These are phyloP conservation scores for Lycium barbarum DNA, from an alignment of 257 asterid genomes.

Conservation along the genomic window DNA sequence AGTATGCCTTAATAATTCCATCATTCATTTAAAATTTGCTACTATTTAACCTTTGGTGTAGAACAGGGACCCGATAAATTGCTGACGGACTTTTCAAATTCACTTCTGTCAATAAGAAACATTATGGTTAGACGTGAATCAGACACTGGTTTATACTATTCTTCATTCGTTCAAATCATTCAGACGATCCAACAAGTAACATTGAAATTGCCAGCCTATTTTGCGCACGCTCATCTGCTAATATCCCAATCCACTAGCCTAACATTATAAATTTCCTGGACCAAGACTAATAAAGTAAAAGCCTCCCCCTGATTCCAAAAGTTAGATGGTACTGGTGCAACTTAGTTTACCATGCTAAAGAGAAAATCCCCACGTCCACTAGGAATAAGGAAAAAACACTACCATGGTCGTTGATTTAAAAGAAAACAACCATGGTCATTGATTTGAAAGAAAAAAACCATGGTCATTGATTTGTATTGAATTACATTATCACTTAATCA, in stretches of 20 bases:
- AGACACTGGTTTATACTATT: background rate
- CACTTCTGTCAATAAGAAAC: background rate
- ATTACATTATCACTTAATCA: background rate
- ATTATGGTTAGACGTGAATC: background rate
- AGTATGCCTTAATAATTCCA: background rate
- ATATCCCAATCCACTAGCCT: constrained; percentile 16
- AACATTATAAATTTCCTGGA: background rate
- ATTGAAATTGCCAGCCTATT: constrained; percentile 13
- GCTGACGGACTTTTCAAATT: constrained; percentile 13
- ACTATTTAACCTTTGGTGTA: background rate
- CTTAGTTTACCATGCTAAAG: constrained; percentile 17
- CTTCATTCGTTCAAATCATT: background rate
- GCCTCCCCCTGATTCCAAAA: constrained; percentile 14
- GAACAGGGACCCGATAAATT: constrained; percentile 13
- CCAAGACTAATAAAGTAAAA: background rate
- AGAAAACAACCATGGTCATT: background rate
- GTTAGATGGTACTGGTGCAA: background rate
- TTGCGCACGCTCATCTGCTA: background rate
- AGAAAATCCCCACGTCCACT: background rate
- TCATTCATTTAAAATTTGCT: background rate
- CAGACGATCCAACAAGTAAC: background rate
- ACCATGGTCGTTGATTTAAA: background rate
- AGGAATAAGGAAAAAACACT: background rate
- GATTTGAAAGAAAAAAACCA: background rate
- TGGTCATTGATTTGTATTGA: background rate